Base-by-base conservation (phyloP, 2,329 filamentous ascomycete genomes). In the Fusarium concolor region DNA sequence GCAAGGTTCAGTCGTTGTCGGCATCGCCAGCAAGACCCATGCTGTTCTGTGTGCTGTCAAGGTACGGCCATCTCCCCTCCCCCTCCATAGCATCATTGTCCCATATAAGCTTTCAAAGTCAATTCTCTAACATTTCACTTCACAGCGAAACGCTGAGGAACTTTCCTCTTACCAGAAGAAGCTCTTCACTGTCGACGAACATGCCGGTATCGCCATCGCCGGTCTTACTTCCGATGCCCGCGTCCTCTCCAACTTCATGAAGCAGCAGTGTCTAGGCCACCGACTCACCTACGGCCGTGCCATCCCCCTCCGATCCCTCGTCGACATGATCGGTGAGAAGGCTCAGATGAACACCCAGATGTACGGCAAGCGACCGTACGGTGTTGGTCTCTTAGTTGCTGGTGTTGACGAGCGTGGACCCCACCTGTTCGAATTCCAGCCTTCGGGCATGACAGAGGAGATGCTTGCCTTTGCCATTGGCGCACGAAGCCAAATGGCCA, bases 201-300 rank as follows among this genome's bases (percentile, higher is more conserved):
- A 99, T 82, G 91, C 96, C 75, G 96, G 94, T 73, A 90, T 99
- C 76, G 94, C 95, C 76, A 96, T 99, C 76, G 96, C 96, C 72
- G 96, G 96, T 75, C 92, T 99, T 67, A 96, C 96, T 72, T 97
- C 95, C 61, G 96, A 99, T 82, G 96, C 95, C 78, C 96, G 96
- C 77, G 96, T 99, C 75, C 94, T 99, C 75, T 97, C 94, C 86
- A 99, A 99, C 89, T 99, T 97, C 86, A 98, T 99, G 95, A 98
- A 97, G 86, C 94, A 97, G 84, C 96, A 98, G 84, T 97, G 93
- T 68, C 93, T 99, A 76, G 92, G 93, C 76, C 95, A 96, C 76
- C 94, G 95, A 80, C 90, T 99, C 75, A 97, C 94, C 59, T 98
- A 97, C 85, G 95, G 93, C 82, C 94, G 96, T 72, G 90, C 94